These are phyloP conservation scores for Hanseniaspora hatyaiensis DNA, from an alignment of 805 yeast genomes.

Conservation along the genomic window DNA sequence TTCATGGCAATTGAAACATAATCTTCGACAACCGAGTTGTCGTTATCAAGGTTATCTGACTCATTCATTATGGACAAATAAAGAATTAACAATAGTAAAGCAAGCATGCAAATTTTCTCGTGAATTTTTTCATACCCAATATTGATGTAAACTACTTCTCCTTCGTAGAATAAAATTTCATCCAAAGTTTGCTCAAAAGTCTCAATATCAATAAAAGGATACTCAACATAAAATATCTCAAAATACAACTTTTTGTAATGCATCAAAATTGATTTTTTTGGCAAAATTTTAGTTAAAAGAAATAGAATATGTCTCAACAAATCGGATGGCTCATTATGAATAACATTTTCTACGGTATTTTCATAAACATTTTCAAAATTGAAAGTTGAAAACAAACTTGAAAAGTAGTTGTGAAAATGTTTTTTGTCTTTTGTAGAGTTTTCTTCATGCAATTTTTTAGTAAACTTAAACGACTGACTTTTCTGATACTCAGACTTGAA, in stretches of 20 bases:
- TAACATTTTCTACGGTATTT: slow-evolving; percentile 23
- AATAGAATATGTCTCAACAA: slow-evolving; percentile 21
- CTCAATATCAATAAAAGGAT: slow-evolving; percentile 25
- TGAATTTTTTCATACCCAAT: slow-evolving; percentile 25
- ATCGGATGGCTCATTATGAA: slow-evolving; percentile 23
- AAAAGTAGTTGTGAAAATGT: background rate
- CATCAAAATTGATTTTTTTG: slow-evolving; percentile 23
- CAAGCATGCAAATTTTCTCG: slow-evolving; percentile 24
- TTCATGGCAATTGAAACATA: slow-evolving; percentile 22
- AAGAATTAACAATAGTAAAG: slow-evolving; percentile 23
- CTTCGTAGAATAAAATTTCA: slow-evolving; percentile 21
- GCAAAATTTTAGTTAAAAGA: slow-evolving; percentile 23
- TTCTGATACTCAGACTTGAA: slow-evolving; percentile 1
- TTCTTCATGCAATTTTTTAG: background rate
- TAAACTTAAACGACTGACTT: slow-evolving; percentile 3
- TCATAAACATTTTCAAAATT: slow-evolving; percentile 6
- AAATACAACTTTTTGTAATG: slow-evolving; percentile 25
- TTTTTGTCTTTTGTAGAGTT: background rate
- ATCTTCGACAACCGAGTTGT: slow-evolving; percentile 19
- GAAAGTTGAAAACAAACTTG: background rate
- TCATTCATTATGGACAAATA: slow-evolving; percentile 20
- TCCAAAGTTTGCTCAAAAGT: slow-evolving; percentile 26
- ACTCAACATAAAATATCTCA: slow-evolving; percentile 23
- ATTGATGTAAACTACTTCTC: slow-evolving; percentile 19
- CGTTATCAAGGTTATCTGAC: slow-evolving; percentile 15